Evolutionary conservation across 73 alveolate genomes (phyloP).

Genomic region (Urostyla sp.): DNA sequence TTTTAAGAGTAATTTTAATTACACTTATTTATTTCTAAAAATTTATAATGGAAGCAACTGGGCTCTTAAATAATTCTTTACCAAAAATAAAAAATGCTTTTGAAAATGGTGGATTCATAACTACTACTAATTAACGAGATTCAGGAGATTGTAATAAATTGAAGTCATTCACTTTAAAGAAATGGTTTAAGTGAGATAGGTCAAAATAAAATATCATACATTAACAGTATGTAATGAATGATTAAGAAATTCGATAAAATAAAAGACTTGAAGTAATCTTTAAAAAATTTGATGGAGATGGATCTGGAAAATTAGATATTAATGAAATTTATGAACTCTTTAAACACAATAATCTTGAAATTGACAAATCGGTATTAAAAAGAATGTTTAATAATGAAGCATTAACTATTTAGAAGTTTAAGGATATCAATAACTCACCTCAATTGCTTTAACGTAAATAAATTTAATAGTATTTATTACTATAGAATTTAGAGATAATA

Average conservation of each 20-base stretch:
- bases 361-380: constrained; percentile 25
- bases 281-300: constrained; percentile 58
- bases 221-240: constrained; percentile 14
- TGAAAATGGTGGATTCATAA: too few relatives aligned
- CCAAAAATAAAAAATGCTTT: too few relatives aligned
- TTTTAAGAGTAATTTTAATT: too few relatives aligned
- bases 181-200: neutral
- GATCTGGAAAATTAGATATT: constrained; percentile 55
- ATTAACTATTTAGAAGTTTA: constrained; percentile 15
- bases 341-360: constrained; percentile 9
- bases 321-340: constrained; percentile 33
- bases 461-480: neutral
- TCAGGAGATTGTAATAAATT: neutral
- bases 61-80: too few relatives aligned
- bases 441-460: neutral
- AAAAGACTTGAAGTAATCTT: constrained; percentile 20
- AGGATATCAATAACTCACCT: constrained; percentile 22
- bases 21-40: too few relatives aligned
- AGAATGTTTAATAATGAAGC: constrained; percentile 29
- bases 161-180: neutral
- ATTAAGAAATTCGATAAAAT: constrained; percentile 6
- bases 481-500: neutral
- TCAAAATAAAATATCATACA: neutral
- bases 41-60: too few relatives aligned
- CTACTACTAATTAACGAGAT: too few relatives aligned